Percentiles rank a stretch among this genome's conserved stretches.
Evolutionary conservation across 768 basidiomycete species (phyloP).

Genomic region (Suillus brevipes): DNA sequence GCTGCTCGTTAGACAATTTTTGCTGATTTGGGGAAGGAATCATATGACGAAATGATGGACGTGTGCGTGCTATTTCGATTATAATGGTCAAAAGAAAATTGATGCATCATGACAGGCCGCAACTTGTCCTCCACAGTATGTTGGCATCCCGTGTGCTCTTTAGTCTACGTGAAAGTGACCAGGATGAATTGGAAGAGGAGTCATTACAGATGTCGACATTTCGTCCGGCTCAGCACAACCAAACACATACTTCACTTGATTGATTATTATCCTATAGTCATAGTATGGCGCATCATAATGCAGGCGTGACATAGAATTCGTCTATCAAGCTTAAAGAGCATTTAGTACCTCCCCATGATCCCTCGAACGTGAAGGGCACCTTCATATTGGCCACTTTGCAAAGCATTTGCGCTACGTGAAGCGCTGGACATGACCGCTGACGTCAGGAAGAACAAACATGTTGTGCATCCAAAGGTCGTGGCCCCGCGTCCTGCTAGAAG

Average conservation of each 20-base stretch:
- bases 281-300: not conserved
- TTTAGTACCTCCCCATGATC: too few species aligned
- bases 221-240: not conserved
- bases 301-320: not conserved
- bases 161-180: not conserved
- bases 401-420: too few species aligned
- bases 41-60: not conserved
- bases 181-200: too few species aligned
- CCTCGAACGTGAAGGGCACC: too few species aligned
- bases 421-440: too few species aligned
- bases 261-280: not conserved
- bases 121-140: not conserved
- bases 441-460: too few species aligned
- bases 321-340: not conserved
- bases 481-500: too few species aligned
- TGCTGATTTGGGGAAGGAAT: not conserved
- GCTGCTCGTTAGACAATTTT: not conserved
- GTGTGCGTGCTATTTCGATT: not conserved
- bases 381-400: too few species aligned
- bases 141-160: slow-evolving; percentile 2
- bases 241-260: not conserved
- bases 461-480: too few species aligned
- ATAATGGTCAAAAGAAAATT: not conserved
- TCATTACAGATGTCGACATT: not conserved
- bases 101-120: not conserved